Evolutionary conservation across 2,329 filamentous ascomycete genomes (phyloP).

Genomic region (Pyrenochaeta sp.): DNA sequence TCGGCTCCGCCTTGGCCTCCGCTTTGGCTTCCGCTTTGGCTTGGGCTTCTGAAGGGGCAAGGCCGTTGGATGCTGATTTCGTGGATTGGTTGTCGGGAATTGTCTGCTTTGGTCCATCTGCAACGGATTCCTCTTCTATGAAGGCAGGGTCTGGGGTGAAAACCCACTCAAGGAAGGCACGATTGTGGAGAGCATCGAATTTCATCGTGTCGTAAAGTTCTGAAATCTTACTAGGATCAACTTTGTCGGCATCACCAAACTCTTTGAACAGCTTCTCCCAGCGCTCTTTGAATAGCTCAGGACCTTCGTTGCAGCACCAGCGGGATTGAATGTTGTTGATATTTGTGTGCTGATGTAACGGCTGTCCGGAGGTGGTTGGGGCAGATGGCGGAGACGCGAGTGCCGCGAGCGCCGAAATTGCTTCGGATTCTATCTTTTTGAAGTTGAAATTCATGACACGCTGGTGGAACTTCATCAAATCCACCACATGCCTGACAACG

Average conservation of each 20-base stretch:
- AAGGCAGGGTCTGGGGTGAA: constrained; percentile 87
- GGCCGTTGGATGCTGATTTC: constrained; percentile 33
- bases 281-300: constrained; percentile 90
- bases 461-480: constrained; percentile 97
- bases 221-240: constrained; percentile 97
- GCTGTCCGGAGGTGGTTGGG: constrained; percentile 47
- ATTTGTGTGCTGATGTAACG: constrained; percentile 46
- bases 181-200: constrained; percentile 96
- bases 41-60: constrained; percentile 44
- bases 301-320: constrained; percentile 97
- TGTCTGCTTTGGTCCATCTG: constrained; percentile 43
- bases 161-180: constrained; percentile 95
- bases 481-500: constrained; percentile 89
- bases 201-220: constrained; percentile 99
- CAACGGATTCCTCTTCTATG: constrained; percentile 66
- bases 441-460: constrained; percentile 96
- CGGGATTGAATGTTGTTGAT: constrained; percentile 74
- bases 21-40: constrained; percentile 40
- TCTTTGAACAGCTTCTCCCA: constrained; percentile 99
- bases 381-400: constrained; percentile 35
- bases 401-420: constrained; percentile 67
- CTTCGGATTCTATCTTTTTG: constrained; percentile 73
- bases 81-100: constrained; percentile 31
- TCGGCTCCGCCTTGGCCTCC: constrained; percentile 30
- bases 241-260: constrained; percentile 96